Base-by-base conservation (phyloP, 208 protist genomes). In the Leishmania braziliensis region DNA sequence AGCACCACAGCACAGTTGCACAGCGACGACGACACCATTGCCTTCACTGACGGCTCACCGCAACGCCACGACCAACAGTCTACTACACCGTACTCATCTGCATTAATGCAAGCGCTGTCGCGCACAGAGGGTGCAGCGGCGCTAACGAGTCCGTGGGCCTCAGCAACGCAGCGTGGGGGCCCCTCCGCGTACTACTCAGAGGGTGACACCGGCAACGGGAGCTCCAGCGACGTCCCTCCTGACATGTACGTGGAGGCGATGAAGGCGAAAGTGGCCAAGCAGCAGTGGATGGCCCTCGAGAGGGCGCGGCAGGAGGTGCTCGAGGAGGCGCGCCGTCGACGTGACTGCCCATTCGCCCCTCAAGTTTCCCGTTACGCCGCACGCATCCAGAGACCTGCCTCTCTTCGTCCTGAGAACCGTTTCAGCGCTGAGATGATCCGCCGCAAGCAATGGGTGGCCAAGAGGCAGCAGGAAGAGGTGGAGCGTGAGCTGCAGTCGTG, bases 281-380 rank as follows among this genome's bases (percentile, higher is more conserved):
- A 92, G 83, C 93, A 95, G 87, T 98, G 95, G 95, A 80, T 87
- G 16, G 88, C 93, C 36, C 72, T 95, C 65, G 93, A 98, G 86
- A 78, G 85, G 77, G 89, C 91, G 23, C 82, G 92, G 54, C 92
- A 95, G 79, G 87, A 86, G 58, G 77, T 96, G 66, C 81, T 95
- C 14, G 86, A 93, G 78, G 86, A 87, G 53, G 91, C 91, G n/a
- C 84, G 85, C n/a, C 75, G 89, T 0, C 74, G 86, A 63, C 87
- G 89, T 3, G 92, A 95, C 66, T 98, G 95, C 73, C 82, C 95
- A 18, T 98, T 98, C 81, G 83, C 77, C 2, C 95, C 95, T 14
- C 76, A 78, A 48, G 77, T 98, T 2, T 96, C 92, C 29, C 74
- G 86, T 0, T 96, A 95, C 84, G 93, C 95, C 0, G 84, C 84